These are phyloP conservation scores for Lotus japonicus DNA, from an alignment of 306 rosid genomes.

Conservation along the genomic window DNA sequence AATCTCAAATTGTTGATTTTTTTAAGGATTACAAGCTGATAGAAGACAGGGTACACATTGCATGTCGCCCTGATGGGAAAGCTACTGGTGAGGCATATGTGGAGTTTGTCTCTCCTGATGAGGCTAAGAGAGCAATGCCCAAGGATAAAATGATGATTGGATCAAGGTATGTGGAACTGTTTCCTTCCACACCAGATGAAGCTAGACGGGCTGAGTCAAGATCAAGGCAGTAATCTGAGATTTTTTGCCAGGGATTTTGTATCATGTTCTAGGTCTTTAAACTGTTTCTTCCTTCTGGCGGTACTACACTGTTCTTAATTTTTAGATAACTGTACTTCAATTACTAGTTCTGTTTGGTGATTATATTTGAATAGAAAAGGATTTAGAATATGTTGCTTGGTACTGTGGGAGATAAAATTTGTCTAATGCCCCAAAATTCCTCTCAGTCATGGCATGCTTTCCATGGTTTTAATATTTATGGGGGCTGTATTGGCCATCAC, in stretches of 20 bases:
- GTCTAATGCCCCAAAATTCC: too few relatives aligned
- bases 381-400: not conserved
- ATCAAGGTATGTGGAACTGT: constrained; percentile 96
- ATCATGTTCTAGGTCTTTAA: constrained; percentile 23
- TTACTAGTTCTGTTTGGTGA: too few relatives aligned
- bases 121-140: constrained; percentile 90
- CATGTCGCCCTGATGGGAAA: constrained; percentile 86
- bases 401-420: not conserved
- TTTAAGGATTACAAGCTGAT: constrained; percentile 66
- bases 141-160: constrained; percentile 98
- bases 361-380: not conserved
- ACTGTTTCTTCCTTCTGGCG: constrained; percentile 10
- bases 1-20: constrained; percentile 67
- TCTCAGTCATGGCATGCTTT: too few relatives aligned
- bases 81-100: constrained; percentile 98
- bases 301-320: constrained; percentile 7
- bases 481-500: not conserved
- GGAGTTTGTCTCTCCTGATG: constrained; percentile 79
- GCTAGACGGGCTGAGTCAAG: constrained; percentile 21
- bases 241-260: not conserved
- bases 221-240: constrained; percentile 27
- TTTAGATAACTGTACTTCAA: constrained; percentile 20
- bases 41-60: constrained; percentile 80
- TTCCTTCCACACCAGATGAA: constrained; percentile 95
- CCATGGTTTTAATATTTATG: not conserved